These are phyloP conservation scores for Puccinia horiana DNA, from an alignment of 1,284 basidiomycete genomes.

Conservation along the genomic window DNA sequence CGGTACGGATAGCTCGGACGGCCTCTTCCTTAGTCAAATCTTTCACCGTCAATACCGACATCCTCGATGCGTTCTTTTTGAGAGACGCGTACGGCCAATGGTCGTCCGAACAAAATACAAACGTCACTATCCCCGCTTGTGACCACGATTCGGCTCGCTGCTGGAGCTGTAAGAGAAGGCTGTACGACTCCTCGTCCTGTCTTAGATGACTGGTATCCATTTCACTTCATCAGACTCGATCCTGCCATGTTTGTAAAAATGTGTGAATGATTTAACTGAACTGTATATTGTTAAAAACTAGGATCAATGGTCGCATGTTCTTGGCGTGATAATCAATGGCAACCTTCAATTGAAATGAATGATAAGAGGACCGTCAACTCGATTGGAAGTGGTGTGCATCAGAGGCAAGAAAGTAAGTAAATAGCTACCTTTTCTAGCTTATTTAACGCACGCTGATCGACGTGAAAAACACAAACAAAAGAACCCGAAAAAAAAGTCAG, in stretches of 20 bases:
- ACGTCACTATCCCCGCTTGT: conserved; percentile 46
- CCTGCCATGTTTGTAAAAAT: background rate
- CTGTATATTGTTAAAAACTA: conserved; percentile 49
- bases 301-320: conserved; percentile 29
- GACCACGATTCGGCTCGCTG: conserved; percentile 48
- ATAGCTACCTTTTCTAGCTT: conserved; percentile 46
- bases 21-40: conserved; percentile 39
- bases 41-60: conserved; percentile 41
- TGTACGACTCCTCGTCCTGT: conserved; percentile 44
- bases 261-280: conserved; percentile 8
- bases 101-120: conserved; percentile 49
- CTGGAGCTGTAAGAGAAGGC: conserved; percentile 37
- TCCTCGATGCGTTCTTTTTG: conserved; percentile 38
- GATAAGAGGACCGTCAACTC: background rate
- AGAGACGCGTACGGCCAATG: conserved; percentile 42
- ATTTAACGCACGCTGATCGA: conserved; percentile 38
- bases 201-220: conserved; percentile 20
- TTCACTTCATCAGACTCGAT: background rate
- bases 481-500: background rate
- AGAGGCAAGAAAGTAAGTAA: too few relatives aligned
- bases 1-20: conserved; percentile 29
- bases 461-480: background rate
- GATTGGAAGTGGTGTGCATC: background rate
- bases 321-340: conserved; percentile 41
- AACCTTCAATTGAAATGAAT: conserved; percentile 15